Base-by-base conservation (phyloP, 306 rosid species). In the Nissolia schottii region DNA sequence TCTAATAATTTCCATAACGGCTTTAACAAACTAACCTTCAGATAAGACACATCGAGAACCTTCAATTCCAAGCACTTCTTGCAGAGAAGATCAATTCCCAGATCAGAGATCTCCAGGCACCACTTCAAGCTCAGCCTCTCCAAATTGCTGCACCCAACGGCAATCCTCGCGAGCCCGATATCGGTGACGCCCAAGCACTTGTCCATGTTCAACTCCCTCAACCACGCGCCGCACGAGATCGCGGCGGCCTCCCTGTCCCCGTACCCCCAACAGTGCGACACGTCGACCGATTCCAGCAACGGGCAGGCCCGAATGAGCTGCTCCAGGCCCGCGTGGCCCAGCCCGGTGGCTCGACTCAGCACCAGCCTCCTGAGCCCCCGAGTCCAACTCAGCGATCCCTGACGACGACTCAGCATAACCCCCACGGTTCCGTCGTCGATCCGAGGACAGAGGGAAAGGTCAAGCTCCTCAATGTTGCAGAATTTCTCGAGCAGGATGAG, bases 101-200 rank as follows among this genome's bases (percentile, higher is more conserved):
- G 61, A 83, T 85, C 88, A 81, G 93, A 83, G 74, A 88, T 84
- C 84, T 88, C 87, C 61, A 83, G 57, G 71, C 90, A 88, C 93
- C 93, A 88, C 60, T 88, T 88, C 82, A 88, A 77, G 55, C 93
- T 85, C 13, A 88, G 53, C 16, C 7, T 81, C 81, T 85, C 88
- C 80, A 88, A 80, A 0, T 0, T 61, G 41, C 75, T 67, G 79
- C 93, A 88, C 37, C 84, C 82, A 31, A 88, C 73, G 3, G 82
- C 90, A 12, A 85, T 85, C 67, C 67, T 83, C 0, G 87, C 93
- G 76, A 88, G 71, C 32, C 93, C 93, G 65, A 88, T 88, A 83
- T 88, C 90, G 1, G 84, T 85, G 11, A 88, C 31, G 9, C 79
- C 84, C 61, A 85, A 60, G 38, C 93, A 88, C 71, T 88, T 88